Evolutionary conservation across 2,329 filamentous ascomycete species (phyloP).

Genomic region (Alternaria triticimaculans): DNA sequence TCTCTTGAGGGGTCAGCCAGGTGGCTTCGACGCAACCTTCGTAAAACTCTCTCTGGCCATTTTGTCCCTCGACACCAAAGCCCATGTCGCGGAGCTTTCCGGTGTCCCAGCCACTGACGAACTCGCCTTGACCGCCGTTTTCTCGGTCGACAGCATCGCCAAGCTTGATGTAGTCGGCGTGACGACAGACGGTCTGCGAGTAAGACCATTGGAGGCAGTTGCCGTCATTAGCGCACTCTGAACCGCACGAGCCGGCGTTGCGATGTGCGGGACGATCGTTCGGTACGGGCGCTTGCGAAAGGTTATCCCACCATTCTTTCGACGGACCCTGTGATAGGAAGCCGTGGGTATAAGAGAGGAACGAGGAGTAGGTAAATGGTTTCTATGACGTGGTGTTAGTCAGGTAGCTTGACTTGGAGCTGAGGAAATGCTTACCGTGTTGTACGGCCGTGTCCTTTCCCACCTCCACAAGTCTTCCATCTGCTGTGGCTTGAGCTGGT

Average conservation of each 20-base stretch:
- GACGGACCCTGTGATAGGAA: conserved; percentile 41
- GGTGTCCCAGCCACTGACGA: conserved; percentile 49
- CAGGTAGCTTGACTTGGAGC: neutral
- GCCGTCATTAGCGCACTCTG: conserved; percentile 42
- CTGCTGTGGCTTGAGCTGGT: conserved; percentile 52
- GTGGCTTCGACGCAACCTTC: conserved; percentile 47
- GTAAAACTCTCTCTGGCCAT: conserved; percentile 38
- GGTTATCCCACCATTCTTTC: conserved; percentile 47
- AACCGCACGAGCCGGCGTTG: conserved; percentile 42
- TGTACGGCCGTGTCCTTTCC: conserved; percentile 48
- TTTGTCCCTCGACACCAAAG: conserved; percentile 43
- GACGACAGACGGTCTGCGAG: conserved; percentile 47
- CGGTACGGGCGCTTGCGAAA: conserved; percentile 40
- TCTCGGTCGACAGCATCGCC: conserved; percentile 43
- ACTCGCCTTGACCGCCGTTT: conserved; percentile 45
- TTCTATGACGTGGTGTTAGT: conserved; percentile 31
- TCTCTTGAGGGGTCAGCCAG: conserved; percentile 47
- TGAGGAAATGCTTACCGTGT: conserved; percentile 26
- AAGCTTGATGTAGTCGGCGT: conserved; percentile 46
- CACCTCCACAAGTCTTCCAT: conserved; percentile 60
- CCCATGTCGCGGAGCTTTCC: conserved; percentile 46
- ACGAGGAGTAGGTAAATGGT: conserved; percentile 47
- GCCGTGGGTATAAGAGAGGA: conserved; percentile 47
- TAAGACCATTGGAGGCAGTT: conserved; percentile 48
- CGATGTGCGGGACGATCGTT: conserved; percentile 45